Conservation (phyloP, 2,329 filamentous ascomycete genomes). For the Trichoderma sp. region DNA sequence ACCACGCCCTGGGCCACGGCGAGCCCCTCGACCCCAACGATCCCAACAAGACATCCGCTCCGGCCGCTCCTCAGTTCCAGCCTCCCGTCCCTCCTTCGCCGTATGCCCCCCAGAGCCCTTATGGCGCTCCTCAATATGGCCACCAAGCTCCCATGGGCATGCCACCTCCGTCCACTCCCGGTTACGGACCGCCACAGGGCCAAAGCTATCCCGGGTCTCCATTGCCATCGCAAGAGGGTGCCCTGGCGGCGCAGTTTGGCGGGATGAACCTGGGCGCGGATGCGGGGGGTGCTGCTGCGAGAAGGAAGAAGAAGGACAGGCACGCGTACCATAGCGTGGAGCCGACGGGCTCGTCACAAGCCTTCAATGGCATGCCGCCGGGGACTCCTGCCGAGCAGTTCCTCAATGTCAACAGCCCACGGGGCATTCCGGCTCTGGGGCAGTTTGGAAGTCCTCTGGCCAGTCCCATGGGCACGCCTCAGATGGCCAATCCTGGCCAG, state of each 20-base stretch:
- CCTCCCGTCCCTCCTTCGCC: conserved; percentile 53
- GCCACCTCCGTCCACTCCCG: conserved; percentile 32
- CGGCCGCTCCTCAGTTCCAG: conserved; percentile 55
- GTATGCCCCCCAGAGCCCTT: conserved; percentile 49
- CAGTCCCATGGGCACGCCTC: conserved; percentile 36
- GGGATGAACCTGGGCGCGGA: conserved; percentile 61
- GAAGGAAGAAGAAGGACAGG: conserved; percentile 88
- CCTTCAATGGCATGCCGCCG: conserved; percentile 66
- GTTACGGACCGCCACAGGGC: conserved; percentile 31
- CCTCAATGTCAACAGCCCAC: conserved; percentile 33
- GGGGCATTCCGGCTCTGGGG: conserved; percentile 34
- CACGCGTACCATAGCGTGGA: conserved; percentile 90
- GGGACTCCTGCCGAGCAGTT: conserved; percentile 49
- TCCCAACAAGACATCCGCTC: conserved; percentile 50
- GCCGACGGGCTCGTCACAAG: conserved; percentile 63
- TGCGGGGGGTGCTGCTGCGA: conserved; percentile 43
- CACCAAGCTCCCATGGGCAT: conserved; percentile 27
- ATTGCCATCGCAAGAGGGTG: conserved; percentile 44
- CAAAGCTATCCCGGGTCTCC: conserved; percentile 30
- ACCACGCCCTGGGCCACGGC: conserved; percentile 56
- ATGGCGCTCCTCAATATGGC: conserved; percentile 29
- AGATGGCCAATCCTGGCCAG: conserved; percentile 45
- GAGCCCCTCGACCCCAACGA: conserved; percentile 55
- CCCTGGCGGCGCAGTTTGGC: conserved; percentile 71
- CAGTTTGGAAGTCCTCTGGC: conserved; percentile 47